Conservation (phyloP, 2,329 filamentous ascomycete species). For the Fusarium abutilonis region DNA sequence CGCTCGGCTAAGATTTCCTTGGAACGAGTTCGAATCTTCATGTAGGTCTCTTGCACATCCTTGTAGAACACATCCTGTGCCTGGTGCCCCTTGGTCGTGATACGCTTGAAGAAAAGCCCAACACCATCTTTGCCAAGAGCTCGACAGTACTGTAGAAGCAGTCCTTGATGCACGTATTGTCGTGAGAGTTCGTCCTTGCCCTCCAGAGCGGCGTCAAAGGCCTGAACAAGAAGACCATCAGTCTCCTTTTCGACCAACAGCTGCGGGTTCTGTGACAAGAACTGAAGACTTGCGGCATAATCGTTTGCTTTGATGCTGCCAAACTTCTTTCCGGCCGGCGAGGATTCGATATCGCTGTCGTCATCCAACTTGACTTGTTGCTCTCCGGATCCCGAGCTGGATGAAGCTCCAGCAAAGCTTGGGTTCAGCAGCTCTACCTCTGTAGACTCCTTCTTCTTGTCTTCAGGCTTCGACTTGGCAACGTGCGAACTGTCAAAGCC, state of each 20-base stretch:
- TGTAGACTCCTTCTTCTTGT: conserved; percentile 59
- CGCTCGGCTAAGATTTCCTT: conserved; percentile 72
- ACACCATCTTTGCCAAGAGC: conserved; percentile 89
- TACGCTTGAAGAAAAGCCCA: conserved; percentile 92
- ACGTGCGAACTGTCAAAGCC: conserved; percentile 92
- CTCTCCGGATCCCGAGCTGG: conserved; percentile 21
- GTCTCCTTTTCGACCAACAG: conserved; percentile 87
- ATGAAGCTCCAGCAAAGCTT: conserved; percentile 48
- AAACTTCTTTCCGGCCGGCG: conserved; percentile 81
- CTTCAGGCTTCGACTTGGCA: conserved; percentile 64
- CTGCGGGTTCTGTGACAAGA: conserved; percentile 79
- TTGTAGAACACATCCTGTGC: conserved; percentile 91
- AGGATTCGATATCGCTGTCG: conserved; percentile 79
- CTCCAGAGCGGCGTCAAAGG: conserved; percentile 87
- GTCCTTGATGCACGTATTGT: conserved; percentile 91
- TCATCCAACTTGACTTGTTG: conserved; percentile 58
- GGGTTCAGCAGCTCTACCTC: conserved; percentile 83
- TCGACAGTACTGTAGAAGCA: conserved; percentile 94
- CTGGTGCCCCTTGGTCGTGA: conserved; percentile 88
- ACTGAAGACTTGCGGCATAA: conserved; percentile 77
- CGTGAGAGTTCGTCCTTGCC: conserved; percentile 78
- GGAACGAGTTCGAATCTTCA: conserved; percentile 79
- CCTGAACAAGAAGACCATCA: conserved; percentile 88
- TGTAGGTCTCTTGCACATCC: conserved; percentile 90
- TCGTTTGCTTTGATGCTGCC: conserved; percentile 79